phyloP scores from a whole-genome alignment of 129 eudicot genomes.

The Gnaphalium uliginosum region DNA sequence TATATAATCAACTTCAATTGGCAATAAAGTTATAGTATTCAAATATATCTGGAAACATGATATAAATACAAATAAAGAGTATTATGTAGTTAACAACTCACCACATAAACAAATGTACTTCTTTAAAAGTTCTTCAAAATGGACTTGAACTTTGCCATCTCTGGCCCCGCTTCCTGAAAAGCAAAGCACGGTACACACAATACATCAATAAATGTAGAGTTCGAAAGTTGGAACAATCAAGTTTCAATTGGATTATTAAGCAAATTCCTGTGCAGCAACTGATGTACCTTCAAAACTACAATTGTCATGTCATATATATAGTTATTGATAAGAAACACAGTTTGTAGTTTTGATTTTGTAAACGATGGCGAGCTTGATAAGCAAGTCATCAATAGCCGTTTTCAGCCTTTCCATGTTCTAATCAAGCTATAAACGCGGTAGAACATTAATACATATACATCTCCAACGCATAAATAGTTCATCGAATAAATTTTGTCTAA shows the following conservation, averaged over 20 bases:
- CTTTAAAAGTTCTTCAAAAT: conserved; percentile 85
- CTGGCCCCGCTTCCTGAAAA: conserved; percentile 84
- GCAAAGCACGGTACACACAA: not conserved
- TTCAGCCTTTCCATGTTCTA: conserved; percentile 86
- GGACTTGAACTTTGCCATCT: conserved; percentile 84
- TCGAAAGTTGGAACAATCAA: not conserved
- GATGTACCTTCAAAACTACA: conserved; percentile 77
- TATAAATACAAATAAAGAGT: not conserved
- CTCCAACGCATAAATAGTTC: not conserved
- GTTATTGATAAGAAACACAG: conserved; percentile 87
- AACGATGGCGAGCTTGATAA: conserved; percentile 79
- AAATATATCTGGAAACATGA: too few species aligned
- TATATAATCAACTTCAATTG: too few species aligned
- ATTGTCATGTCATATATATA: conserved; percentile 80
- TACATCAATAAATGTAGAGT: not conserved
- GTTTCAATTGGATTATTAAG: conserved; percentile 1
- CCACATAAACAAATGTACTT: conserved; percentile 85
- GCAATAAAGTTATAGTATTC: too few species aligned
- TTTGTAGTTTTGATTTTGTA: conserved; percentile 63
- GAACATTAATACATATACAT: not conserved
- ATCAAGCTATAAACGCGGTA: conserved; percentile 48
- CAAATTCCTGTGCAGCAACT: not conserved
- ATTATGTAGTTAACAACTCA: conserved; percentile 25
- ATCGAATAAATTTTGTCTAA: conserved; percentile 25
- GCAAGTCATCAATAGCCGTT: conserved; percentile 85